Conservation (phyloP, 1,284 basidiomycete species). For the Tilletia indica region DNA sequence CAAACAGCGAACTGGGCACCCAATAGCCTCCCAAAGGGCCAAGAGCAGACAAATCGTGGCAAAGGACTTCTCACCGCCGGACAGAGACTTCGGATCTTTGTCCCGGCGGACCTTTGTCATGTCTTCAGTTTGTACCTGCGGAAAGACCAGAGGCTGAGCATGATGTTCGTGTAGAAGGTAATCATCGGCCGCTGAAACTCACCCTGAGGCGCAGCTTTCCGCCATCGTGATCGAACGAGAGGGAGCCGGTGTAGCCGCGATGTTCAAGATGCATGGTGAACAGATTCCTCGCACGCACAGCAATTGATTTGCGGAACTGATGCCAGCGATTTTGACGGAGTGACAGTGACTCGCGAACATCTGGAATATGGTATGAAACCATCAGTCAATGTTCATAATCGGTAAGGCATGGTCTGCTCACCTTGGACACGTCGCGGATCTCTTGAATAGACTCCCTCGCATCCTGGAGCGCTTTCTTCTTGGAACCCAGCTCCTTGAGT, state of each 20-base stretch:
- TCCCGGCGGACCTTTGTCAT: conserved; percentile 64
- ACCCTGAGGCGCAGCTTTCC: conserved; percentile 54
- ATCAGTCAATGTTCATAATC: background rate
- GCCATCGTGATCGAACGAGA: conserved; percentile 73
- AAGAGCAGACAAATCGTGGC: conserved; percentile 90
- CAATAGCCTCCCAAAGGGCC: conserved; percentile 90
- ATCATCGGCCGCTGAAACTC: background rate
- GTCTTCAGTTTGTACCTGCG: conserved; percentile 73
- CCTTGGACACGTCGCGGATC: background rate
- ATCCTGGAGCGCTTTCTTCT: background rate
- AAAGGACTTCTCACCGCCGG: conserved; percentile 93
- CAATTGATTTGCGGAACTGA: conserved; percentile 79
- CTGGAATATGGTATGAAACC: conserved; percentile 54
- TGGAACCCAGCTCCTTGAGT: background rate
- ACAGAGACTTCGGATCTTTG: conserved; percentile 61
- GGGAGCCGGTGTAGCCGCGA: conserved; percentile 64
- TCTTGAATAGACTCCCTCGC: background rate
- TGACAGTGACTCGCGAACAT: conserved; percentile 67
- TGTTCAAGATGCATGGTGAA: conserved; percentile 79
- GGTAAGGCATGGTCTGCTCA: background rate
- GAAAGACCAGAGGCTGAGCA: background rate
- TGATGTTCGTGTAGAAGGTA: too few species aligned
- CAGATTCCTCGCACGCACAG: conserved; percentile 75
- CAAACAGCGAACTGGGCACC: conserved; percentile 88
- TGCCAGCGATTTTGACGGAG: conserved; percentile 75